Base-by-base conservation (phyloP, 2,329 filamentous ascomycete genomes). In the Tolypocladium tundrense region DNA sequence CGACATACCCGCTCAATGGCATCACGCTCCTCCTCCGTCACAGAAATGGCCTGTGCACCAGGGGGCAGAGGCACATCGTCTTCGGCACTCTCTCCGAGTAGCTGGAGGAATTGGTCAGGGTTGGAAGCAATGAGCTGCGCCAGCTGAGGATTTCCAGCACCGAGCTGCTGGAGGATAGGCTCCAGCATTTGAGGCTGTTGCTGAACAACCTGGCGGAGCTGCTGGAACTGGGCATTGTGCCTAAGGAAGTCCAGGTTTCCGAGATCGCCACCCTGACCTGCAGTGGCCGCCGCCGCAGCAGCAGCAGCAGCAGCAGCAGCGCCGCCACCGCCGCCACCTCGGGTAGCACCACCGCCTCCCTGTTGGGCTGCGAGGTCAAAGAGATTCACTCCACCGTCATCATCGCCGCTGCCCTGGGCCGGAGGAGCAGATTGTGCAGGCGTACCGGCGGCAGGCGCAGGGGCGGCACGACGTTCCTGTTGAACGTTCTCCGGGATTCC, bases 121-220 rank as follows among this genome's bases (percentile, higher is more conserved):
- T 97, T 91, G 69, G 89, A 85, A 45, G 89, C 88, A 63, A 99
- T 99, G 70, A 97, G 81, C 71, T 93, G 88, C 9, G 94, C 94
- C 57, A 99, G 85, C 71, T 96, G 89, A 21, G 94, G 94, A 76
- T 99, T 99, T 33, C 93, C 93, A 27, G 91, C 88, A 41, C 91
- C 92, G 42, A 99, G 90, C 75, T 97, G 92, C 75, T 97, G 93
- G 58, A 99, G 80, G 65, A 99, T 97, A 8, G 94, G 93, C 78
- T 99, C 94, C 27, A 99, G 87, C 94, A 99, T 99, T 72, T 94
- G 89, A 21, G 94, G 94, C 72, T 97, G 90, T 73, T 97, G 92
- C 76, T 99, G 94, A 51, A 99, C 93, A 27, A 99, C 88, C 75
- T 97, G 92, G 62, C 94, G 88, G 60, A 99, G 84, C 76, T 99